Evolutionary conservation across 1,139 yeast genomes (phyloP), one percentile per base, ranked within the genome.

Genomic region (Tardiomyces digboiensis): DNA sequence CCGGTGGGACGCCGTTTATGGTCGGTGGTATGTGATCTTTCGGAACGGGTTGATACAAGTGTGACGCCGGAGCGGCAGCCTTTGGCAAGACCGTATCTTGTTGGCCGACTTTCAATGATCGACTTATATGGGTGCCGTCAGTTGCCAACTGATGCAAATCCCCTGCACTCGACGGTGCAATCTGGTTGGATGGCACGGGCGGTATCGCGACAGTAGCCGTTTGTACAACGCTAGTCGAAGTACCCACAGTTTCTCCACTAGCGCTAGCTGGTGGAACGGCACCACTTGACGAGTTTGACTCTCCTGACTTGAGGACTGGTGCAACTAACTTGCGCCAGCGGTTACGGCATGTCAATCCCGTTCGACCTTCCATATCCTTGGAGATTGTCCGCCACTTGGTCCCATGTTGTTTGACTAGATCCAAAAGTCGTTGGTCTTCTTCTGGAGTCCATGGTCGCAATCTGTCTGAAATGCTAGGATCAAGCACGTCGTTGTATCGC

Each of bases 351-450:
- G 96, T 87, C 46, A 89, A 71, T 47, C 94, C 82, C 1, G 97
- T 95, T 45, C 97, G 68, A 41, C 91, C 84, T 39, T 75, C 74
- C 71, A 89, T 77, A 42, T 76, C 80, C 41, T 67, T 60, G 2
- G 95, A 78, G 2, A 89, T 83, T 1, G 83, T 78, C 53, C 94
- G 74, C 97, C 97, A 89, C 60, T 84, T 83, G 0, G 96, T 85
- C n/a, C 97, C 97, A 58, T 80, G 75, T 23, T 64, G 61, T 53
- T 80, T 77, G 20, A 87, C 89, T 53, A 79, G 74, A 40, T 72
- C 70, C 36, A 87, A 76, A 47, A 89, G 67, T 45, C 67, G 64
- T 39, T 82, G 65, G 60, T 89, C 97, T 58, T 89, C 97, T 13
- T 79, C 86, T 36, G 73, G 58, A 0, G 78, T 70, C 97, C 97